Base-by-base conservation (phyloP, 768 basidiomycete species). In the Calocybe cyanea region DNA sequence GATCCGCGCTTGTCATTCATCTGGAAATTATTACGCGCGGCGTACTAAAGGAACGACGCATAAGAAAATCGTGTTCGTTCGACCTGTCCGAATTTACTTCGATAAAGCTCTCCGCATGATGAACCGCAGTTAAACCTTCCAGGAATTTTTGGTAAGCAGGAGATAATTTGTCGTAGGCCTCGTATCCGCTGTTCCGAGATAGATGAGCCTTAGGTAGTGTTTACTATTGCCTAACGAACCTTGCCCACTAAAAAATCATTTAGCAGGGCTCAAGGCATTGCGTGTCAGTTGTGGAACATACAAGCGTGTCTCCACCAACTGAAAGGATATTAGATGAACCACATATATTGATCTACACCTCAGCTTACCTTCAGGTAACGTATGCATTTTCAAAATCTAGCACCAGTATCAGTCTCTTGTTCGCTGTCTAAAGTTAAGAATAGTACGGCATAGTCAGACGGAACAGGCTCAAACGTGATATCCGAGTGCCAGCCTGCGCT, bases 111-210 rank as follows among this genome's bases (percentile, higher is more conserved):
- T 67, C 60, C 15, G 69, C 80, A 34, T 67, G 62, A 53, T 84
- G 81, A 1, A 73, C 58, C 0, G 82, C 82, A 1, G 75, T 78
- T 11, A 84, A 62, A 7, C 77, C 76, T 55, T 82, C 79, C 34
- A 84, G 64, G 60, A 81, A 81, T 28, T 64, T 67, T 39, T 70
- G 63, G 48, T 71, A 71, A 3, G 73, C 66, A 7, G 78, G 78
- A 1, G 80, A 81, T 18, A 85, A 72, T 13, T 76, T 66, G 59
- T 81, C 79, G 61, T 83, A 85, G 7, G 78, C 81, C 56, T 81
- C 80, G 52, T 82, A 84, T 2, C 69, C 77, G 46, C 73, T 72
- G 18, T n/a, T n/a, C 7, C 5, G 17, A n/a, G n/a, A 35, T 18
- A 7, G 34, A 35, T 17, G 66, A 64, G n/a, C n/a, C n/a, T n/a